A percentile compares a stretch with the other conserved stretches of the same genome.
Conservation (phyloP, 331 rosid species). For the Ulmus americana region DNA sequence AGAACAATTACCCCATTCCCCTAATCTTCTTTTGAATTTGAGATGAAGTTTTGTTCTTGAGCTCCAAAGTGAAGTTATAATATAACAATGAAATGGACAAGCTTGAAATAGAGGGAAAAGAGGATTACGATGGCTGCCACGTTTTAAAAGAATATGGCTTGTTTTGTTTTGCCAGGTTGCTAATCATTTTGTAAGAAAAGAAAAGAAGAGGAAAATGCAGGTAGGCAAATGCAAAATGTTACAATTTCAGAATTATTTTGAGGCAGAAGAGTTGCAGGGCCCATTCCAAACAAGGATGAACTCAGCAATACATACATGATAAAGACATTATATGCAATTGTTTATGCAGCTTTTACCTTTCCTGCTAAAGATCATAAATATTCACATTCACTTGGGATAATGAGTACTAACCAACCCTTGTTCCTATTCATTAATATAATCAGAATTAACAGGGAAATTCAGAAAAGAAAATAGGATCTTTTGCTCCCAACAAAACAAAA, state of each 20-base stretch:
- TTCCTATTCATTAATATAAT: conserved; percentile 25
- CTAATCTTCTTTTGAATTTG: too few species aligned
- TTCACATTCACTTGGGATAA: too few species aligned
- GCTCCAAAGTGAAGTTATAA: neutral
- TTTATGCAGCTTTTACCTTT: neutral
- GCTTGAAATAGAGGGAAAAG: conserved; percentile 6
- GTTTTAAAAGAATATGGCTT: neutral
- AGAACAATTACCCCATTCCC: too few species aligned
- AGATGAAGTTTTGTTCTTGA: neutral
- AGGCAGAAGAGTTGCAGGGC: neutral
- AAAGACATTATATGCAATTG: neutral
- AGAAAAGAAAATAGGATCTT: neutral
- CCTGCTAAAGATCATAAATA: neutral
- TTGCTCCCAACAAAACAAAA: conserved; percentile 8
- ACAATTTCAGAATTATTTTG: neutral
- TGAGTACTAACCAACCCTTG: conserved; percentile 7
- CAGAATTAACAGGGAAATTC: conserved; percentile 5
- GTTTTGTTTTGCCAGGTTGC: neutral
- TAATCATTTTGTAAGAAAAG: neutral
- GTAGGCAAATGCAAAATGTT: conserved; percentile 9
- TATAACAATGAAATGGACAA: conserved; percentile 7
- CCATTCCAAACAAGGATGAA: neutral
- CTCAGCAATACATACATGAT: neutral
- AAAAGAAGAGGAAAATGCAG: conserved; percentile 7
- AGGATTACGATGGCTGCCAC: neutral